Conservation (phyloP, 1,284 basidiomycete species). For the Ustilago tritici region DNA sequence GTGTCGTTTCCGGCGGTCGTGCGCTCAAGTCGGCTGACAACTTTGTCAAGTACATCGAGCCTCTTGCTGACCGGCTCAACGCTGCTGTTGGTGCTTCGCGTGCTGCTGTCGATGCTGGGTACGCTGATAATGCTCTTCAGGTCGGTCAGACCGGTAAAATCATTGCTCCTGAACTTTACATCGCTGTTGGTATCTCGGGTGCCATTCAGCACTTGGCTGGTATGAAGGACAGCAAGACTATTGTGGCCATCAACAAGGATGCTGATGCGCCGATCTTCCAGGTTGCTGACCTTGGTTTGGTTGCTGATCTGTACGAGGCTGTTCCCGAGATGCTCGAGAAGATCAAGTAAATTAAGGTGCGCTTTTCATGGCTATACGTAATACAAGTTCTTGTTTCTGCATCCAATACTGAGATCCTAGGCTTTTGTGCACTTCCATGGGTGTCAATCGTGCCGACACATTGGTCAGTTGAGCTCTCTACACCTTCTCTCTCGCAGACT, state of each 20-base stretch:
- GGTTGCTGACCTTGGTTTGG: conserved; percentile 94
- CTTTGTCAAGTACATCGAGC: conserved; percentile 88
- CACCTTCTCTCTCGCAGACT: too few relatives aligned
- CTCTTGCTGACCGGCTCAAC: conserved; percentile 90
- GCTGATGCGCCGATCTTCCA: conserved; percentile 99
- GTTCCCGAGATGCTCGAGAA: conserved; percentile 68
- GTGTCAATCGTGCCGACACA: neutral
- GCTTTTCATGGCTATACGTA: neutral
- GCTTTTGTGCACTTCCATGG: neutral
- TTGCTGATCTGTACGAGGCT: conserved; percentile 73
- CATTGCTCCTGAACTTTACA: conserved; percentile 84
- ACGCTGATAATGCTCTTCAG: conserved; percentile 97
- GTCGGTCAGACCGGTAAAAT: conserved; percentile 98
- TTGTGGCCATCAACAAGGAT: conserved; percentile 99
- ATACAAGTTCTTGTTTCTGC: neutral
- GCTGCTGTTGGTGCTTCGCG: conserved; percentile 97
- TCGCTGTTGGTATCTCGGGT: conserved; percentile 96
- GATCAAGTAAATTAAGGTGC: conserved; percentile 31
- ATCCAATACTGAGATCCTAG: neutral
- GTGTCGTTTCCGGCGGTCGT: conserved; percentile 94
- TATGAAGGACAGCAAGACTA: conserved; percentile 99
- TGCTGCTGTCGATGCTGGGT: conserved; percentile 97
- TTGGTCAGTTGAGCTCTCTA: too few relatives aligned
- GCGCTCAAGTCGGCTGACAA: conserved; percentile 95
- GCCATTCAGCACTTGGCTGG: conserved; percentile 99